Evolutionary conservation across 495 filamentous ascomycete genomes (phyloP), one percentile per base, ranked within the genome.

Genomic region (Aspergillus olivimuriae): DNA sequence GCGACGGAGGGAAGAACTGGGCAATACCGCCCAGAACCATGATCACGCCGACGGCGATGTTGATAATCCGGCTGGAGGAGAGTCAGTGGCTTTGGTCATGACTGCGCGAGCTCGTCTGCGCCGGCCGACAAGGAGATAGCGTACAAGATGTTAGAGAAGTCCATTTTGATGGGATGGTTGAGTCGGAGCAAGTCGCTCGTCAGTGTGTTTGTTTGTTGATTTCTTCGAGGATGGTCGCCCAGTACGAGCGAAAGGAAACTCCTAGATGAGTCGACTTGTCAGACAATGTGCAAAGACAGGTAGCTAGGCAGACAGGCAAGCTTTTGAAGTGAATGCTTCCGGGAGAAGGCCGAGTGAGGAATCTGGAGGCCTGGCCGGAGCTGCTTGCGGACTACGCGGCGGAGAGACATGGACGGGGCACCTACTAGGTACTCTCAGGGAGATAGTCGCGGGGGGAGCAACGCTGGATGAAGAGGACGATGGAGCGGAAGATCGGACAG

Each of bases 1-100:
- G 46, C 39, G 46, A 41, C 3, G 53, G 38, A 24, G 61, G 65
- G 55, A 74, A 90, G 76, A 95, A 94, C 65, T 96, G 89, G 51
- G 77, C 77, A 58, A 97, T 83, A 43, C 90, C 92, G 39, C 91
- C 91, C 12, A 94, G 69, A 18, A 94, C 70, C 88, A 97, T 94
- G 44, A 95, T 68, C 47, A 81, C 83, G 47, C 82, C 92, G 45
- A 94, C 84, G 47, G 70, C 87, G 50, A 97, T 74, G 76, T 99
- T 99, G 55, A 94, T 87, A 52, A 97, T 78, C 48, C 92, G 94
- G 70, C 89, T 95, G 53, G 18, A 52, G 46, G 6, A 21, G 1
- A 43, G 17, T 52, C 41, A 52, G 47, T 31, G 18, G n/a, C 12
- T 4, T 48, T 46, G 30, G 43, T 40, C 8, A 41, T 31, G 7